Conservation (phyloP, 306 rosid genomes). For the Amphicarpaea edgeworthii region DNA sequence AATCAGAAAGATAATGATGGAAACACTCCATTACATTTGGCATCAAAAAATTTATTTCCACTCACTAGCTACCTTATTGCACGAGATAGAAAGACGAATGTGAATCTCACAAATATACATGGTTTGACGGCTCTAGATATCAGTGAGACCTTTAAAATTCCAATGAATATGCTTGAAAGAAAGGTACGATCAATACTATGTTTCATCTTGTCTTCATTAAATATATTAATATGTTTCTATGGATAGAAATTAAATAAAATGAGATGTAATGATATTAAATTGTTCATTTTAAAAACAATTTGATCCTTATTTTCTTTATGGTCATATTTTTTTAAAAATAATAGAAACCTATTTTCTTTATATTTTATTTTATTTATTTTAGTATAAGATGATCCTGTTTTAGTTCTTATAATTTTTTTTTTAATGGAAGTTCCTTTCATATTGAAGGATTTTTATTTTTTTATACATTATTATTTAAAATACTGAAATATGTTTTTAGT, state of each 20-base stretch:
- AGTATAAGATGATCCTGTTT: too few species aligned
- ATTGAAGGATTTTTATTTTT: too few species aligned
- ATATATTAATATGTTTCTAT: neutral
- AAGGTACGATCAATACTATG: neutral
- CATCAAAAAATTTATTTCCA: conserved; percentile 15
- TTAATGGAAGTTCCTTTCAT: too few species aligned
- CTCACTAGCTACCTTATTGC: too few species aligned
- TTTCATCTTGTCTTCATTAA: neutral
- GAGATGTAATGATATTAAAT: neutral
- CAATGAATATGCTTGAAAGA: neutral
- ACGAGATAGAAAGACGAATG: neutral
- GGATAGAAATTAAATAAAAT: neutral
- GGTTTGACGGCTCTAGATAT: neutral
- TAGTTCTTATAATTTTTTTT: too few species aligned
- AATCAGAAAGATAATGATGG: conserved; percentile 39
- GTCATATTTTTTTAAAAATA: too few species aligned
- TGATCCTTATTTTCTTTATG: too few species aligned
- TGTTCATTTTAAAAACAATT: neutral
- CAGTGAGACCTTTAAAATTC: neutral
- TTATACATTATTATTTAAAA: too few species aligned
- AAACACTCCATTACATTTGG: conserved; percentile 45
- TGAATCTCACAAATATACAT: neutral
- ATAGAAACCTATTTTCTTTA: neutral
- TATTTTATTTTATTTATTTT: too few species aligned
- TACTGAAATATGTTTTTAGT: too few species aligned